Percentiles rank a stretch among this genome's conserved stretches.
Conservation (phyloP, 352 stramenopile species). For the Stephanocyclus meneghinianus region DNA sequence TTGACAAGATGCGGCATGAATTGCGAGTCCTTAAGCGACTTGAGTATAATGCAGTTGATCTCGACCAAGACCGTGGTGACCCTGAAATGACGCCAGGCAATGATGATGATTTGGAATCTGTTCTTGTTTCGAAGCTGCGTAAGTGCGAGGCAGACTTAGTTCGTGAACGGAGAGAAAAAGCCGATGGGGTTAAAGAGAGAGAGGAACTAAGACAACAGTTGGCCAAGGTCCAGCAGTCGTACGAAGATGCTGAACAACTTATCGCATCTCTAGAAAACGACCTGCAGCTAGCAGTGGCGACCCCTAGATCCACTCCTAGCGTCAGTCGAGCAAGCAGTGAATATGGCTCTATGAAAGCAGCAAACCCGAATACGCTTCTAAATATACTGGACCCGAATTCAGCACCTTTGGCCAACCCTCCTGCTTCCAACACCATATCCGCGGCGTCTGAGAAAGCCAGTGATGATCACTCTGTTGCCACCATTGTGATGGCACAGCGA, state of each 20-base stretch:
- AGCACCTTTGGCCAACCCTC: slow-evolving; percentile 26
- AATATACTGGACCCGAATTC: slow-evolving; percentile 71
- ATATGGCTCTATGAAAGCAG: slow-evolving; percentile 20
- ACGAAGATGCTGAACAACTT: slow-evolving; percentile 62
- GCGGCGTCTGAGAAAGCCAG: slow-evolving; percentile 59
- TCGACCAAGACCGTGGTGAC: slow-evolving; percentile 80
- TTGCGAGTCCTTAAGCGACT: slow-evolving; percentile 90
- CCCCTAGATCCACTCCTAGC: slow-evolving; percentile 22
- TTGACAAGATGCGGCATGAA: slow-evolving; percentile 88
- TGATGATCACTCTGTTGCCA: slow-evolving; percentile 81
- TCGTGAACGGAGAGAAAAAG: slow-evolving; percentile 64
- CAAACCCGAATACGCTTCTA: slow-evolving; percentile 62
- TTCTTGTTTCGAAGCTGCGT: slow-evolving; percentile 74
- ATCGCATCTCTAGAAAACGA: slow-evolving; percentile 74
- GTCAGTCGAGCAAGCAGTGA: slow-evolving; percentile 18
- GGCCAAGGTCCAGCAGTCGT: slow-evolving; percentile 52
- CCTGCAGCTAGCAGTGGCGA: slow-evolving; percentile 64
- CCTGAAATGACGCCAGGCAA: slow-evolving; percentile 70
- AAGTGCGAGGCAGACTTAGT: slow-evolving; percentile 78
- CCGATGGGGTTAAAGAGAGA: slow-evolving; percentile 48
- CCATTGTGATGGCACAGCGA: slow-evolving; percentile 83
- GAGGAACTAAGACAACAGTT: slow-evolving; percentile 57
- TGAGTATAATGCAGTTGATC: slow-evolving; percentile 79
- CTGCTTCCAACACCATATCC: slow-evolving; percentile 14
- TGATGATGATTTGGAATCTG: slow-evolving; percentile 80